Evolutionary conservation across 2,329 filamentous ascomycete species (phyloP).

Genomic region (Ophiosphaerella narmari): DNA sequence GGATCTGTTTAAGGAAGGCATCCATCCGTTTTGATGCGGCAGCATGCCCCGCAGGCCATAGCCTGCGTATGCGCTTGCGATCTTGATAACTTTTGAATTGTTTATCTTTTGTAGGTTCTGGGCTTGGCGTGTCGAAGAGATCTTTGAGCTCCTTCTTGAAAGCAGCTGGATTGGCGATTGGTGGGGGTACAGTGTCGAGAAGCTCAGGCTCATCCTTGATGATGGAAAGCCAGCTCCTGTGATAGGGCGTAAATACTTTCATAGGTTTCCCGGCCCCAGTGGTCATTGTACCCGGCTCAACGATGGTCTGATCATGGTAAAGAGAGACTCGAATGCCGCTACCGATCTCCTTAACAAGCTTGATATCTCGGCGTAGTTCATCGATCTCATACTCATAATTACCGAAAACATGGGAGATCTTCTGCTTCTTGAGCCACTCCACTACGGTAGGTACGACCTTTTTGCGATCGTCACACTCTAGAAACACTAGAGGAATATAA

Average conservation of each 20-base stretch:
- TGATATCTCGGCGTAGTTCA: constrained; percentile 52
- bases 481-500: constrained; percentile 55
- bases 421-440: constrained; percentile 51
- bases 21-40: constrained; percentile 49
- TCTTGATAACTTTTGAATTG: constrained; percentile 47
- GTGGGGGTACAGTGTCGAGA: constrained; percentile 49
- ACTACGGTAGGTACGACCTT: constrained; percentile 50
- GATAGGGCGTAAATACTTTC: constrained; percentile 59
- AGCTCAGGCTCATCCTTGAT: constrained; percentile 50
- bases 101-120: constrained; percentile 48
- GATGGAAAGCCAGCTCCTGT: constrained; percentile 52
- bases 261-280: constrained; percentile 52
- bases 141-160: constrained; percentile 34
- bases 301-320: constrained; percentile 56
- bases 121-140: constrained; percentile 40
- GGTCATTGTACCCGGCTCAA: constrained; percentile 52
- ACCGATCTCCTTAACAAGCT: constrained; percentile 46
- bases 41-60: constrained; percentile 53
- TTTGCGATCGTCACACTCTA: constrained; percentile 49
- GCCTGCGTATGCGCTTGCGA: constrained; percentile 45
- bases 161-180: constrained; percentile 45
- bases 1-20: constrained; percentile 49
- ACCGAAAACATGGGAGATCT: constrained; percentile 54
- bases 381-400: constrained; percentile 56
- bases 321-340: constrained; percentile 49